These are phyloP conservation scores for Carex scoparia DNA, from an alignment of 176 grass and related monocot species.

Conservation along the genomic window DNA sequence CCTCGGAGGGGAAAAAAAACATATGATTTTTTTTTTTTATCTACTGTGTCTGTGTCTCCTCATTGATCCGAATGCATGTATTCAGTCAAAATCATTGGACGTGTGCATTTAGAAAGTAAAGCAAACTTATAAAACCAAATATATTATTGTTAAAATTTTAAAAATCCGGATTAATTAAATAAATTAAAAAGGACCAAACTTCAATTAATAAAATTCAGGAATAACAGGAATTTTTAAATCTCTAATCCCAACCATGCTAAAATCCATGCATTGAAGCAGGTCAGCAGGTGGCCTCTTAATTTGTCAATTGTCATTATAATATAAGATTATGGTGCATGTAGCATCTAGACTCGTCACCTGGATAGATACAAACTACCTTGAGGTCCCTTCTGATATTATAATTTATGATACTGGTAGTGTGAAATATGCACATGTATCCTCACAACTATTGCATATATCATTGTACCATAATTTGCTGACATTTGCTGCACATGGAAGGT, in stretches of 20 bases:
- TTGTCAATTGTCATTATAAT: not conserved
- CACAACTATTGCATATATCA: not conserved
- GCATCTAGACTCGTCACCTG: not conserved
- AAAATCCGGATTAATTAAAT: too few species aligned
- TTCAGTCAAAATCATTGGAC: too few species aligned
- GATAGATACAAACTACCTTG: not conserved
- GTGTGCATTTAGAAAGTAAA: too few species aligned
- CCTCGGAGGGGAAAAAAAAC: not conserved
- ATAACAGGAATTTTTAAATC: not conserved
- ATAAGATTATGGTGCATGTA: not conserved
- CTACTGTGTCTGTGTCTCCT: too few species aligned
- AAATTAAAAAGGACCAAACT: not conserved
- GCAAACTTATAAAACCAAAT: too few species aligned
- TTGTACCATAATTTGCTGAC: not conserved
- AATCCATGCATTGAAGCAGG: slow-evolving; percentile 9
- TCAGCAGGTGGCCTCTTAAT: slow-evolving; percentile 4
- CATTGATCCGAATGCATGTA: too few species aligned
- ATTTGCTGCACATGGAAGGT: not conserved
- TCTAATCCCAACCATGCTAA: slow-evolving; percentile 6
- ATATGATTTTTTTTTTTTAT: too few species aligned
- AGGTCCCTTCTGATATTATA: not conserved
- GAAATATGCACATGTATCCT: not conserved
- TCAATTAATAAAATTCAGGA: not conserved
- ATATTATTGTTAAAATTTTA: too few species aligned
- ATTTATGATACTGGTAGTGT: not conserved